phyloP scores from a whole-genome alignment of 805 yeast genomes.

The Yamadazyma scolyti region DNA sequence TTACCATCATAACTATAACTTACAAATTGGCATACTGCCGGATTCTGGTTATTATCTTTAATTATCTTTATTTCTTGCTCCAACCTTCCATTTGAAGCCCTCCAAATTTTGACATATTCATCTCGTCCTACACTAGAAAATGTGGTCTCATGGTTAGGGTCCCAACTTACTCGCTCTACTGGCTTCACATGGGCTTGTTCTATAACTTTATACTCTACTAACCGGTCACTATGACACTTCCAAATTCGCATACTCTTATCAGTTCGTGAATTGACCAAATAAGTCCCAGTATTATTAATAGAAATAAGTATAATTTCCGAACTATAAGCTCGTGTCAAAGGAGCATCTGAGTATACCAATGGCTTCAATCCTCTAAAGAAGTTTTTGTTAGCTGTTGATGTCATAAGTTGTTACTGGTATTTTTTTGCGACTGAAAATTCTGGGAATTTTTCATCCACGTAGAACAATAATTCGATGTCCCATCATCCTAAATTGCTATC shows the following conservation, averaged over 20 bases:
- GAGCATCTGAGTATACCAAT: constrained; percentile 5
- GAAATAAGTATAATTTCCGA: constrained; percentile 35
- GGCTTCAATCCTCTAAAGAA: constrained; percentile 21
- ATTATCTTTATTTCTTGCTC: constrained; percentile 27
- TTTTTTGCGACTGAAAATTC: neutral
- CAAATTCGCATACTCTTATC: constrained; percentile 43
- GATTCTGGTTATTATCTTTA: constrained; percentile 8
- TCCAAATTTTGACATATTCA: constrained; percentile 44
- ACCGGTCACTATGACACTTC: constrained; percentile 22
- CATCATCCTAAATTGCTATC: constrained; percentile 45
- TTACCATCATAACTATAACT: constrained; percentile 46
- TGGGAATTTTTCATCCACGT: neutral
- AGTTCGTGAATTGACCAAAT: constrained; percentile 39
- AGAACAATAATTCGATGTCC: constrained; percentile 4
- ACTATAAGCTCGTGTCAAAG: constrained; percentile 1
- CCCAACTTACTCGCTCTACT: constrained; percentile 45
- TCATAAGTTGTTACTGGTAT: neutral
- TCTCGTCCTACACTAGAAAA: constrained; percentile 52
- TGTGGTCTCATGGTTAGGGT: constrained; percentile 41
- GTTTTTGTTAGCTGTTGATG: neutral
- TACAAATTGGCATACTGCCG: constrained; percentile 17
- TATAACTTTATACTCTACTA: constrained; percentile 36
- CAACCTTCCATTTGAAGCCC: constrained; percentile 30
- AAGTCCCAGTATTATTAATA: constrained; percentile 40
- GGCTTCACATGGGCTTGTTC: constrained; percentile 37